Evolutionary conservation across 352 stramenopile genomes (phyloP), one percentile per base, ranked within the genome.

Genomic region (Pythium sp.): DNA sequence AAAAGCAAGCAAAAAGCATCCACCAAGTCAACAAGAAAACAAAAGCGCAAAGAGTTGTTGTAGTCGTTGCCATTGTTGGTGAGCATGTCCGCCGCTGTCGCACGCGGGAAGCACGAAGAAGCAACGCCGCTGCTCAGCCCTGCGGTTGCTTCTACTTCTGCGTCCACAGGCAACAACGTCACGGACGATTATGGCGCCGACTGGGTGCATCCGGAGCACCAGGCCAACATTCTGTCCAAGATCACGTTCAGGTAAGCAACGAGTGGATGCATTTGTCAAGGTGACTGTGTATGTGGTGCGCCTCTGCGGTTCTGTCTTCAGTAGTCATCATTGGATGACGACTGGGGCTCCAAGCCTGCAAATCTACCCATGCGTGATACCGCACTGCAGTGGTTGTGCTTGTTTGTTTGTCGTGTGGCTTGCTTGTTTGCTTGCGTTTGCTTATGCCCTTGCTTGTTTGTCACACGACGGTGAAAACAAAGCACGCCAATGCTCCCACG

Each of bases 181-280:
- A 3, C 14, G 18, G 2, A 3, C 5, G 34, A 18, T 14, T 28
- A n/a, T 30, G 22, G 7, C 8, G 53, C 28, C 51, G 24, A 43
- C 1, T 61, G 51, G 49, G 62, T 62, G 11, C 63, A 68, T 15
- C 54, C 63, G 6, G 63, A 41, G 30, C 28, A 36, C 20, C 63
- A 36, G 0, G 57, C 65, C 2, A 70, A 18, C 46, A n/a, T 58
- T 9, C n/a, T 70, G 20, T 70, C 65, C 41, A 60, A 60, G 65
- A 38, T 65, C 26, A 70, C 65, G 9, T 70, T 70, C 56, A 65
- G 64, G 64, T 69, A 24, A n/a, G 53, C 14, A 51, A 18, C 6
- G 38, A 47, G 12, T 47, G 14, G 5, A 0, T 7, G 38, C 30
- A 32, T 32, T 32, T 5, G 30, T 32, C 30, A 22, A 51, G 7